Evolutionary conservation across 108 stramenopile genomes (phyloP).

Genomic region (Cyclotella choctawhatcheeana): DNA sequence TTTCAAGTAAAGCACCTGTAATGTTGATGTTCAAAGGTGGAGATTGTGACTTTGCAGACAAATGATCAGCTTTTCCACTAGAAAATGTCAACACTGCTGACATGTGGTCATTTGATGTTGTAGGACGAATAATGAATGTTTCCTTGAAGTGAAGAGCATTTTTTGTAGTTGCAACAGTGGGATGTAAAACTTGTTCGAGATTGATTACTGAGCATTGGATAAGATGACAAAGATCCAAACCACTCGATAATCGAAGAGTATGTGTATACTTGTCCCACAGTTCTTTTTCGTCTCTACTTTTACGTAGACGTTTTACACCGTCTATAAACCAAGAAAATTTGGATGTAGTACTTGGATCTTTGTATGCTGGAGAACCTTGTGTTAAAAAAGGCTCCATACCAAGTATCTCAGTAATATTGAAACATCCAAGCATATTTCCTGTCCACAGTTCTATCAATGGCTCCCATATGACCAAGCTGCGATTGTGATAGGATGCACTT

Average conservation of each 20-base stretch:
- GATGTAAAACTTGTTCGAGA: neutral
- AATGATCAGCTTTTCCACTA: slow-evolving; percentile 19
- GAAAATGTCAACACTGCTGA: slow-evolving; percentile 8
- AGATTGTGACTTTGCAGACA: slow-evolving; percentile 24
- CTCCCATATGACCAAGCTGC: slow-evolving; percentile 79
- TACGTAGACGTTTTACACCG: neutral
- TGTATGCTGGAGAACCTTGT: neutral
- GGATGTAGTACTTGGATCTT: neutral
- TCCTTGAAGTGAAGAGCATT: neutral
- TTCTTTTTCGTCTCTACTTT: neutral
- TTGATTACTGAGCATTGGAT: neutral
- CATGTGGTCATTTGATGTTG: slow-evolving; percentile 7
- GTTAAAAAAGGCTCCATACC: slow-evolving; percentile 16
- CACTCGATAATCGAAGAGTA: neutral
- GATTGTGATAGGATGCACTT: slow-evolving; percentile 75
- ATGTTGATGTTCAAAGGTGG: slow-evolving; percentile 81
- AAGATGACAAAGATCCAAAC: neutral
- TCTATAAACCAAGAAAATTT: neutral
- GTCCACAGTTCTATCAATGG: slow-evolving; percentile 85
- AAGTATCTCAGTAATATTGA: slow-evolving; percentile 19
- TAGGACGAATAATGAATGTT: neutral
- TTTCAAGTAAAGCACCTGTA: slow-evolving; percentile 76
- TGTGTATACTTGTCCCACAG: neutral
- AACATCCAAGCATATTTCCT: slow-evolving; percentile 29
- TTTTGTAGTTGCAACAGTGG: neutral